A percentile compares a stretch with the other conserved stretches of the same genome.
These are phyloP conservation scores for Populus trichocarpa DNA, from an alignment of 441 rosid genomes.

Conservation along the genomic window DNA sequence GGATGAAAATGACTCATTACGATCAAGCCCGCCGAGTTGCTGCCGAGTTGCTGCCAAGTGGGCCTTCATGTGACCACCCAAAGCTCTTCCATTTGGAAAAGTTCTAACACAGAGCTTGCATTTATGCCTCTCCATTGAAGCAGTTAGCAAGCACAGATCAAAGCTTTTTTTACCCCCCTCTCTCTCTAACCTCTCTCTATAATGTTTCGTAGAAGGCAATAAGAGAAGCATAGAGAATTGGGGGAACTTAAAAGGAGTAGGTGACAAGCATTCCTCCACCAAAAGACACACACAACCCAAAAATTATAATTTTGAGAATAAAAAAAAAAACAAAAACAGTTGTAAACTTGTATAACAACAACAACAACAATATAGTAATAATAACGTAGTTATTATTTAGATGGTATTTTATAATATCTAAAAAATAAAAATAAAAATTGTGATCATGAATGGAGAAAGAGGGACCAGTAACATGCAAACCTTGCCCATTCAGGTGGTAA, in stretches of 20 bases:
- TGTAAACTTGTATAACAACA: background rate
- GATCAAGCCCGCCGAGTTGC: constrained; percentile 22
- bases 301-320: constrained; percentile 25
- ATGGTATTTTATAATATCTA: background rate
- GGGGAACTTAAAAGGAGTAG: constrained; percentile 81
- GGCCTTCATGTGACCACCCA: constrained; percentile 96
- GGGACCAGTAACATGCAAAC: constrained; percentile 48
- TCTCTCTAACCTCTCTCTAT: constrained; percentile 20
- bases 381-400: background rate
- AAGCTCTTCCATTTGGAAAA: constrained; percentile 80
- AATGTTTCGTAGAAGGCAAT: constrained; percentile 1
- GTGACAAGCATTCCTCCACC: constrained; percentile 92
- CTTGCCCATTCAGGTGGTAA: constrained; percentile 32
- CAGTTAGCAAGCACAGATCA: constrained; percentile 25
- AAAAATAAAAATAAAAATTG: constrained; percentile 4
- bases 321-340: constrained; percentile 12
- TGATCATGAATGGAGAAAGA: constrained; percentile 31
- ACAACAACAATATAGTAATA: too few species aligned
- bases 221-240: constrained; percentile 29
- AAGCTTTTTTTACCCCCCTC: constrained; percentile 13
- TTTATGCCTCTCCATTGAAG: constrained; percentile 71
- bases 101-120: constrained; percentile 79
- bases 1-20: constrained; percentile 39
- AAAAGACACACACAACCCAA: constrained; percentile 52
- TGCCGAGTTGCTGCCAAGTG: constrained; percentile 48